Conservation (phyloP, 2,329 filamentous ascomycete species). For the Curvularia spicifera region DNA sequence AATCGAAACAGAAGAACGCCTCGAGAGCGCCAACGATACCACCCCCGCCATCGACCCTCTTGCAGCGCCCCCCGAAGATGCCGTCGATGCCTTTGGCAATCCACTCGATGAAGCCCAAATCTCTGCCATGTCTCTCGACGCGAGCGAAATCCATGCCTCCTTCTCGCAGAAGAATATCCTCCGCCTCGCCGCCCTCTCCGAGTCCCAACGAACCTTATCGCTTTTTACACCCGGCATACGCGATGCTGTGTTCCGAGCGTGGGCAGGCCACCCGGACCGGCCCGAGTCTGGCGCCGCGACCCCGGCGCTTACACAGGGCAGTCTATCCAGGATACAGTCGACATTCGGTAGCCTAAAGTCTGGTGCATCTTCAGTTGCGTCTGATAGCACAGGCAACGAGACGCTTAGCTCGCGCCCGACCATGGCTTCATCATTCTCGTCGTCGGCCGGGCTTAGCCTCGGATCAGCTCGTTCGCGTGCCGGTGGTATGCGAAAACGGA, state of each 20-base stretch:
- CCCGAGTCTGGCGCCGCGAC: conserved; percentile 60
- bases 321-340: conserved; percentile 56
- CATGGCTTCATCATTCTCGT: conserved; percentile 64
- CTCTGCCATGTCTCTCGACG: conserved; percentile 78
- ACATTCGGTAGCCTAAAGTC: conserved; percentile 57
- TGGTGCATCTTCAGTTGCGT: conserved; percentile 42
- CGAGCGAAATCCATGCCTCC: conserved; percentile 81
- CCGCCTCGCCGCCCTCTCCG: conserved; percentile 78
- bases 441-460: conserved; percentile 66
- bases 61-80: conserved; percentile 78
- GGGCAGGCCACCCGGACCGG: conserved; percentile 79
- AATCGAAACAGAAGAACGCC: conserved; percentile 65
- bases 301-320: conserved; percentile 52
- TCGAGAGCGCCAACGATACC: conserved; percentile 56
- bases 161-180: conserved; percentile 96
- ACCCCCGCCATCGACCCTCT: conserved; percentile 77
- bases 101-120: conserved; percentile 76
- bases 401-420: conserved; percentile 69
- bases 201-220: conserved; percentile 88
- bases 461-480: conserved; percentile 66
- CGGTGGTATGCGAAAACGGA: conserved; percentile 74
- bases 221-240: conserved; percentile 89
- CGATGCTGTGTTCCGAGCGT: conserved; percentile 90
- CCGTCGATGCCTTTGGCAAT: conserved; percentile 81
- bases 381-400: conserved; percentile 56